Evolutionary conservation across 257 asterid species (phyloP).

Genomic region (Perilla frutescens): DNA sequence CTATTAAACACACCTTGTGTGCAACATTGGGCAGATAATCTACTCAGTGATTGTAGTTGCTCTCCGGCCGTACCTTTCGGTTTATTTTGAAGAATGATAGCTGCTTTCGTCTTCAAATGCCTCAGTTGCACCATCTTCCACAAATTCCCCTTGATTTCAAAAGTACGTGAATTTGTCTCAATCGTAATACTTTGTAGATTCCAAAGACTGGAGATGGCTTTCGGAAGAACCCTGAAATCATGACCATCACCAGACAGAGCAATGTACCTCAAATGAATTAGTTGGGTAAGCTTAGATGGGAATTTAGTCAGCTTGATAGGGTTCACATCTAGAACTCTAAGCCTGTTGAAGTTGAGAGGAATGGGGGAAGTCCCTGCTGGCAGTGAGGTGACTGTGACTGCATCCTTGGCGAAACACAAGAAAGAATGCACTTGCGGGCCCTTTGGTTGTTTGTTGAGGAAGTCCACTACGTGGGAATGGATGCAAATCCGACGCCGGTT

Average conservation of each 20-base stretch:
- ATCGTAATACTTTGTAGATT: constrained; percentile 34
- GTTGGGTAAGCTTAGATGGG: constrained; percentile 21
- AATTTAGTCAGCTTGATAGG: constrained; percentile 33
- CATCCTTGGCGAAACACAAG: constrained; percentile 39
- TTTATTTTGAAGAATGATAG: constrained; percentile 9
- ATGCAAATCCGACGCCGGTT: constrained; percentile 48
- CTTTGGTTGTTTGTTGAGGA: constrained; percentile 27
- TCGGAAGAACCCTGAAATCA: constrained; percentile 23
- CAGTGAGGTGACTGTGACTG: constrained; percentile 23
- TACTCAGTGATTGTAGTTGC: constrained; percentile 31
- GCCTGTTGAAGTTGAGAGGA: constrained; percentile 43
- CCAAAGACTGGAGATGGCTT: constrained; percentile 28
- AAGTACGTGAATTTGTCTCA: neutral
- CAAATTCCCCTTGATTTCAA: constrained; percentile 21
- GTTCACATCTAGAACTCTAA: constrained; percentile 32
- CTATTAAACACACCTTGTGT: constrained; percentile 9
- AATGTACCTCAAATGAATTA: constrained; percentile 38
- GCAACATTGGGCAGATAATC: constrained; percentile 22
- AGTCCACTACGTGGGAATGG: constrained; percentile 41
- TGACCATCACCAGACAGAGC: constrained; percentile 30
- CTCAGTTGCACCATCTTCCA: constrained; percentile 31
- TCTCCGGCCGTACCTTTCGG: constrained; percentile 20
- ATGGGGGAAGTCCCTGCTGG: constrained; percentile 32
- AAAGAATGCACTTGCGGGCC: constrained; percentile 49
- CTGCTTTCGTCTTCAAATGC: constrained; percentile 35